These are phyloP conservation scores for Oryza longistaminata DNA, from an alignment of 176 grass and related monocot genomes.

Conservation along the genomic window DNA sequence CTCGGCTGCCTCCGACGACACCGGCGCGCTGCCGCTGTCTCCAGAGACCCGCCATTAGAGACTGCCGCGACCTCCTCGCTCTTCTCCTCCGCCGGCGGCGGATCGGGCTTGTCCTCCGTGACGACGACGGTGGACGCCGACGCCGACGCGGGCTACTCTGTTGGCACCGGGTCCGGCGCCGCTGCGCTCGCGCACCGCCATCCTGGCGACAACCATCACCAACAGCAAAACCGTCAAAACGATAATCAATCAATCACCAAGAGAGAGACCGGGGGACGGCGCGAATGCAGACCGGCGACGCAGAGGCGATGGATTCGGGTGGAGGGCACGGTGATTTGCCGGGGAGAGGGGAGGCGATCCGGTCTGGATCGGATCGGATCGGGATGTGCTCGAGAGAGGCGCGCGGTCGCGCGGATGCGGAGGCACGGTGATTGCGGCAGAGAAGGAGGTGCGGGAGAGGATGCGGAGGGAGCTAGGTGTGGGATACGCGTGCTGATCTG, in stretches of 20 bases:
- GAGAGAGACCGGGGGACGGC: too few species aligned
- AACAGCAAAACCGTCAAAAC: neutral
- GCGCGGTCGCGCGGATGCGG: too few species aligned
- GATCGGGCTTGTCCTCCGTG: conserved; percentile 54
- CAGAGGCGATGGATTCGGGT: too few species aligned
- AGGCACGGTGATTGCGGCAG: too few species aligned
- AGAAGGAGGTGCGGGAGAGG: too few species aligned
- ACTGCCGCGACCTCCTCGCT: neutral
- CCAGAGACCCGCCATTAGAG: neutral
- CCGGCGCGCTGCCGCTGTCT: conserved; percentile 9
- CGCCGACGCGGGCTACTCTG: conserved; percentile 27
- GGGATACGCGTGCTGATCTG: too few species aligned
- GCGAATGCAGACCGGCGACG: too few species aligned
- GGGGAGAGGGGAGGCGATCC: too few species aligned
- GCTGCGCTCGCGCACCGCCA: conserved; percentile 40
- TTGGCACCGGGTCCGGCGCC: conserved; percentile 34
- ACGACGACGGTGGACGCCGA: conserved; percentile 27
- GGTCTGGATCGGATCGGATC: too few species aligned
- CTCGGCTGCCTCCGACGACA: neutral
- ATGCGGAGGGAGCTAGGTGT: too few species aligned
- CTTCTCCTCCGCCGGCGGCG: conserved; percentile 5
- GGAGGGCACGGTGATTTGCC: too few species aligned
- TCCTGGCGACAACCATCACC: neutral
- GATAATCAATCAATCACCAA: neutral
- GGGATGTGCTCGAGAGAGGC: too few species aligned